Percentiles rank a stretch among this genome's conserved stretches.
These are phyloP conservation scores for Verticillium tricorpus DNA, from an alignment of 2,329 filamentous ascomycete genomes.

Conservation along the genomic window DNA sequence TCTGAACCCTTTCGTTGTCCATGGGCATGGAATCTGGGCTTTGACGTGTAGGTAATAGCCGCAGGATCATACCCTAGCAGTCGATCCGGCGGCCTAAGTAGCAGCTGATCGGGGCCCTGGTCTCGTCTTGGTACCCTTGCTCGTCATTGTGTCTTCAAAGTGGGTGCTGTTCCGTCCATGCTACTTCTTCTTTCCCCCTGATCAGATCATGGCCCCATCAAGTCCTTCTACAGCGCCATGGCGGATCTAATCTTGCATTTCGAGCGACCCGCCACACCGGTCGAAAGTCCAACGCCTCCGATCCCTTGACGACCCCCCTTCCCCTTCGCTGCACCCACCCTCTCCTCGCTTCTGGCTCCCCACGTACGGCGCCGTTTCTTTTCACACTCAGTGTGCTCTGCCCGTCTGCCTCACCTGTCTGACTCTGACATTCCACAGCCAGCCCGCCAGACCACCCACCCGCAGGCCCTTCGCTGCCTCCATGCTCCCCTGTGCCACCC, in stretches of 20 bases:
- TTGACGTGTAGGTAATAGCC: not conserved
- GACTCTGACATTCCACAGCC: not conserved
- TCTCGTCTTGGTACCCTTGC: not conserved
- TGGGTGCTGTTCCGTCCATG: not conserved
- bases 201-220: not conserved
- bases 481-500: not conserved
- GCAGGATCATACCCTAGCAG: not conserved
- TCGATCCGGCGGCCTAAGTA: not conserved
- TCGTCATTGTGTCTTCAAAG: not conserved
- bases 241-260: not conserved
- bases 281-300: not conserved
- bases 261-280: not conserved
- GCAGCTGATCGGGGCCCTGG: not conserved
- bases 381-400: not conserved
- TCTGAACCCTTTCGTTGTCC: not conserved
- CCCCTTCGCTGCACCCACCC: not conserved
- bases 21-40: not conserved
- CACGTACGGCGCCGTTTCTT: not conserved
- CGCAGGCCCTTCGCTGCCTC: not conserved
- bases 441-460: not conserved
- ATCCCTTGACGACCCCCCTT: not conserved
- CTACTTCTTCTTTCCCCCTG: not conserved
- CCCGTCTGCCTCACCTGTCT: not conserved
- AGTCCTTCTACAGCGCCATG: not conserved
- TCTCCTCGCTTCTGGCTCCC: not conserved